phyloP scores from a whole-genome alignment of 805 yeast genomes.

The Kuraishia floccosa region DNA sequence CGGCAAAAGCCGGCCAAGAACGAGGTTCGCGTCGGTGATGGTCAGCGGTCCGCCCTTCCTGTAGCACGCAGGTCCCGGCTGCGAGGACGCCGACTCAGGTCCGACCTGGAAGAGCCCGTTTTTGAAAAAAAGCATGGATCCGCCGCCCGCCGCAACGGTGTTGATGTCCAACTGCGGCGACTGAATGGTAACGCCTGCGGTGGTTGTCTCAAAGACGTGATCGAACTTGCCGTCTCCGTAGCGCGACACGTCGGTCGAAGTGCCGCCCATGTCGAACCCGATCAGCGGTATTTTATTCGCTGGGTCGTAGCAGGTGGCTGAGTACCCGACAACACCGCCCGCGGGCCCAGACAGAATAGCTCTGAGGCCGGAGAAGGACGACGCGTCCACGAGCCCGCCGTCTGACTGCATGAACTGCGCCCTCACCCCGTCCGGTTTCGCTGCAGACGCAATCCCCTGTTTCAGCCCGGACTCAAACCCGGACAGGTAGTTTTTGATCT shows the following conservation, averaged over 20 bases:
- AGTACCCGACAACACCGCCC: conserved; percentile 94
- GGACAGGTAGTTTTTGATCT: conserved; percentile 23
- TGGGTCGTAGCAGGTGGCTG: conserved; percentile 63
- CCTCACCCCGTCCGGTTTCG: conserved; percentile 39
- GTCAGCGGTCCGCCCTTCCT: conserved; percentile 79
- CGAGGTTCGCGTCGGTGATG: conserved; percentile 75
- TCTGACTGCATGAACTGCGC: conserved; percentile 85
- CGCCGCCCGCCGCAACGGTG: conserved; percentile 84
- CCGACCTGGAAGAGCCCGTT: conserved; percentile 75
- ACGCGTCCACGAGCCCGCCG: conserved; percentile 86
- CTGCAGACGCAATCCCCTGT: conserved; percentile 27
- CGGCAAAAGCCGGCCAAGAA: conserved; percentile 62
- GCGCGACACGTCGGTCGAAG: conserved; percentile 78
- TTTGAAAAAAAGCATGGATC: conserved; percentile 54
- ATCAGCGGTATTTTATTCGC: conserved; percentile 50
- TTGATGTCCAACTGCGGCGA: conserved; percentile 77
- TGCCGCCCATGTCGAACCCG: conserved; percentile 90
- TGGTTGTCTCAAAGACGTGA: conserved; percentile 74
- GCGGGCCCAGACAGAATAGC: conserved; percentile 96
- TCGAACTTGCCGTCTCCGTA: conserved; percentile 59
- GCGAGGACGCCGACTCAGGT: conserved; percentile 79
- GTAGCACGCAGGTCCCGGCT: conserved; percentile 86
- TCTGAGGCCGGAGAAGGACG: conserved; percentile 72
- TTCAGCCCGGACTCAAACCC: conserved; percentile 21
- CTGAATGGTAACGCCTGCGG: conserved; percentile 77